Evolutionary conservation across 331 rosid species (phyloP).

Genomic region (Malus hybrid): DNA sequence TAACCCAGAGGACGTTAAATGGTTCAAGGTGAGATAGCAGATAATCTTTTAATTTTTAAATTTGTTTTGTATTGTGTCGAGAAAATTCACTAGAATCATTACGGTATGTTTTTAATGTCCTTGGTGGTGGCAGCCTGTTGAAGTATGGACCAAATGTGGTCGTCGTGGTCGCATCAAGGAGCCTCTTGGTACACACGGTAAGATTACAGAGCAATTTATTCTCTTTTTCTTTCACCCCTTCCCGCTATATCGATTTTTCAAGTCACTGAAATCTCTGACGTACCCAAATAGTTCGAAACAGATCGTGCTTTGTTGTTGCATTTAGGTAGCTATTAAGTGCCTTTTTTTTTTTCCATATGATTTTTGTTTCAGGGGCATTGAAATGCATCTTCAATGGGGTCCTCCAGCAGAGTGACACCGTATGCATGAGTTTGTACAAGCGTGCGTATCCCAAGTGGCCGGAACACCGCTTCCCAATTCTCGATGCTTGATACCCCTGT

Average conservation of each 20-base stretch:
- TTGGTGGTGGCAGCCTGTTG: constrained; percentile 83
- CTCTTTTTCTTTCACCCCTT: not conserved
- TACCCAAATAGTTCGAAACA: not conserved
- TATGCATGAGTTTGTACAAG: constrained; percentile 77
- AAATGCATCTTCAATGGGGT: constrained; percentile 79
- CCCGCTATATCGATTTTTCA: not conserved
- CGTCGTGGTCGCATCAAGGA: constrained; percentile 94
- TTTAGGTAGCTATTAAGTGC: not conserved
- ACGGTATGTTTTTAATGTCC: constrained; percentile 10
- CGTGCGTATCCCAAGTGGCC: constrained; percentile 95
- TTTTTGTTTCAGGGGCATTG: constrained; percentile 52
- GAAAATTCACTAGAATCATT: not conserved
- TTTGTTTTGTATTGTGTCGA: not conserved
- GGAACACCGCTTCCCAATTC: constrained; percentile 42
- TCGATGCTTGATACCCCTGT: constrained; percentile 31
- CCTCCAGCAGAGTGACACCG: constrained; percentile 78
- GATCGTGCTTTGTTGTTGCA: not conserved
- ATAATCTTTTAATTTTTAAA: not conserved
- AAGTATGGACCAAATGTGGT: constrained; percentile 75
- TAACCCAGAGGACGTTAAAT: constrained; percentile 90
- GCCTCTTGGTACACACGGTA: constrained; percentile 97
- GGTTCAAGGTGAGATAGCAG: constrained; percentile 70
- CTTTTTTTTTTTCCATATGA: not conserved
- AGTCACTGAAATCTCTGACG: not conserved
- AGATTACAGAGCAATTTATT: not conserved